Percentiles rank a stretch among this genome's conserved stretches.
Conservation (phyloP, 2,329 filamentous ascomycete genomes). For the Rugonectria rugulosa region DNA sequence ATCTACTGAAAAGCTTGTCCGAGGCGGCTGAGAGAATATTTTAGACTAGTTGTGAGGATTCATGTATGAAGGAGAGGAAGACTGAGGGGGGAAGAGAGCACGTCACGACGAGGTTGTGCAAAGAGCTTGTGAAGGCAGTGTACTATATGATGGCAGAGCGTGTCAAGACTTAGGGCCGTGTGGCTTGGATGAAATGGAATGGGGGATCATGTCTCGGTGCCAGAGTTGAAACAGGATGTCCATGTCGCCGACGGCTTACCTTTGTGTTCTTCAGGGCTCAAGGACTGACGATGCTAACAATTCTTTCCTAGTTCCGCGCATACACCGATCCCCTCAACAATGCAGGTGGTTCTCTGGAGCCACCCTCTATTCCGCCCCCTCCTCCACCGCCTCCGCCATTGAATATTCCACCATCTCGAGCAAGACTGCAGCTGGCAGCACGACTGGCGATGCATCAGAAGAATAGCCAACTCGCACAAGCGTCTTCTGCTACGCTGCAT, state of each 20-base stretch:
- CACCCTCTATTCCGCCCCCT: slow-evolving; percentile 65
- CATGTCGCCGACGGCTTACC: slow-evolving; percentile 28
- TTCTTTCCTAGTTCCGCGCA: slow-evolving; percentile 60
- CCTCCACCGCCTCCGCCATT: slow-evolving; percentile 78
- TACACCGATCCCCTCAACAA: slow-evolving; percentile 64
- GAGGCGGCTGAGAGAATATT: slow-evolving; percentile 33
- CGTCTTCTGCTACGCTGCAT: slow-evolving; percentile 52
- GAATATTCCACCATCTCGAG: slow-evolving; percentile 86
- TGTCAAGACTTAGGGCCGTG: slow-evolving; percentile 33
- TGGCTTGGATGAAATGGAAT: slow-evolving; percentile 39
- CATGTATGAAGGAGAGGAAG: slow-evolving; percentile 27
- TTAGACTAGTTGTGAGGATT: slow-evolving; percentile 31
- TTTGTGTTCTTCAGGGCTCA: slow-evolving; percentile 31
- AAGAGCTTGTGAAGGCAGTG: slow-evolving; percentile 28
- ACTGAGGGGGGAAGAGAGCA: slow-evolving; percentile 16
- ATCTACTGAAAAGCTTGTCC: slow-evolving; percentile 36
- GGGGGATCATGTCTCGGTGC: slow-evolving; percentile 39
- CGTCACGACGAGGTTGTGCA: slow-evolving; percentile 28
- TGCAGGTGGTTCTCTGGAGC: slow-evolving; percentile 56
- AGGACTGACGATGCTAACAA: slow-evolving; percentile 30
- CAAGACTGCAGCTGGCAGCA: slow-evolving; percentile 88
- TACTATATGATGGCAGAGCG: slow-evolving; percentile 34
- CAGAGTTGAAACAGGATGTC: slow-evolving; percentile 38
- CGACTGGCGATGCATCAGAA: slow-evolving; percentile 80
- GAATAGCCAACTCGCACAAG: slow-evolving; percentile 58